Base-by-base conservation (phyloP, 306 rosid species). In the Astragalus membranaceus region DNA sequence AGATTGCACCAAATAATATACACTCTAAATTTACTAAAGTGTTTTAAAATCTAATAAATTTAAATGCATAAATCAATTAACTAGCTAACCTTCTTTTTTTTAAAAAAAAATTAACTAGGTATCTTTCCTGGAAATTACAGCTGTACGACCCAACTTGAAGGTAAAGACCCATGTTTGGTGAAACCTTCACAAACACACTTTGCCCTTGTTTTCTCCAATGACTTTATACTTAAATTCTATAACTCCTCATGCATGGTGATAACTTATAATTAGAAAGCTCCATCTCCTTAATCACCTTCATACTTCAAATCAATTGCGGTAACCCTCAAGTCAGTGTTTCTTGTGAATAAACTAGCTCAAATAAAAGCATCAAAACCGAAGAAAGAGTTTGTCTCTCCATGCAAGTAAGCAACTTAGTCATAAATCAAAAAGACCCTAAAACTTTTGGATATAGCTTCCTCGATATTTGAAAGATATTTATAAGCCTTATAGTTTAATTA, bases 131-230 rank as follows among this genome's bases (percentile, higher is more conserved):
- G 72, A 63, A 63, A 63, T 36, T 63, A 74, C 86, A 75, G 83
- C 82, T 68, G 58, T 48, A 23, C 10, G 46, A 63, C 73, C 59
- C 80, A 78, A 75, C 90, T 87, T 92, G 87, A 67, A 68, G 76
- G 63, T 69, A 85, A 90, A 90, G 96, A 81, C 83, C 90, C 83
- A 81, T 74, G 84, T 83, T 90, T 81, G 98, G 95, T 94, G 80
- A 83, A 82, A 94, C 32, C 91, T 94, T 94, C 85, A 73, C 4
- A 77, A 71, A 74, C 84, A 90, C 96, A 76, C 82, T 43, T 79
- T 35, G 30, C 30, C 69, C 64, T 37, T 43, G 76, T 79, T 70
- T 69, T 53, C 80, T 79, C 67, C 78, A 20, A 56, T 53, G 57
- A 43, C 66, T 47, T 32, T 23, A n/a, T 64, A 64, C 82, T 13